Evolutionary conservation across 495 filamentous ascomycete species (phyloP).

Genomic region (Astrothelium subdiscretum): DNA sequence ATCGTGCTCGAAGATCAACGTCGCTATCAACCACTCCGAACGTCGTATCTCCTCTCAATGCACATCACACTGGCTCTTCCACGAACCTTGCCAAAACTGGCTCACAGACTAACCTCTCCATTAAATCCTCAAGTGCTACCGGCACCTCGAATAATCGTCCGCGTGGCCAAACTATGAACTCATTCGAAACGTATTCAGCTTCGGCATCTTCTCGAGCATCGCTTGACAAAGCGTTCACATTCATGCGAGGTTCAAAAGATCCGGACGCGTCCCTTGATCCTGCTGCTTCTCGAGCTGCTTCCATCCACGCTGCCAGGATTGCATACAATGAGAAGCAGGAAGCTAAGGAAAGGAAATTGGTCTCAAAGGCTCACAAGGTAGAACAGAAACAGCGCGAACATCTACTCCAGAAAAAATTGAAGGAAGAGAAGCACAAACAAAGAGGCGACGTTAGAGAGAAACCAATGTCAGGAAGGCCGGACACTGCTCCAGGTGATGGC

Average conservation of each 20-base stretch:
- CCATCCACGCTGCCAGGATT: constrained; percentile 32
- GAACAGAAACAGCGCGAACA: constrained; percentile 5
- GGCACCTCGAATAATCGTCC: constrained; percentile 5
- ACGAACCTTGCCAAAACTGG: constrained; percentile 32
- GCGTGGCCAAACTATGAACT: constrained; percentile 10
- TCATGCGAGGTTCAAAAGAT: constrained; percentile 34
- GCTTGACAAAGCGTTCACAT: constrained; percentile 44
- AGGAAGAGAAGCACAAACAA: constrained; percentile 39
- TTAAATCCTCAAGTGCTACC: constrained; percentile 27
- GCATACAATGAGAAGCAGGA: constrained; percentile 49
- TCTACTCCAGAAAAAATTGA: constrained; percentile 18
- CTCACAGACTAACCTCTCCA: constrained; percentile 43
- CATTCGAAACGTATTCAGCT: constrained; percentile 30
- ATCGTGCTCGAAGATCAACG: constrained; percentile 18
- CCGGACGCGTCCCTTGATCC: constrained; percentile 21
- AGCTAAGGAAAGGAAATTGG: constrained; percentile 33
- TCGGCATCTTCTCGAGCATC: constrained; percentile 43
- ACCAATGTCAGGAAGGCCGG: constrained; percentile 6
- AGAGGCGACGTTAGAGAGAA: constrained; percentile 12
- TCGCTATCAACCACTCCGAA: constrained; percentile 23
- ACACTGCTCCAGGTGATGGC: constrained; percentile 10
- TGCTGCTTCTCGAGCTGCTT: constrained; percentile 40
- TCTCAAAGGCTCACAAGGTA: not conserved
- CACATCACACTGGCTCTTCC: constrained; percentile 34
- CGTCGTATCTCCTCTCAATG: constrained; percentile 18